Evolutionary conservation across 2,329 filamentous ascomycete species (phyloP).

Genomic region (Grosmannia huntii): DNA sequence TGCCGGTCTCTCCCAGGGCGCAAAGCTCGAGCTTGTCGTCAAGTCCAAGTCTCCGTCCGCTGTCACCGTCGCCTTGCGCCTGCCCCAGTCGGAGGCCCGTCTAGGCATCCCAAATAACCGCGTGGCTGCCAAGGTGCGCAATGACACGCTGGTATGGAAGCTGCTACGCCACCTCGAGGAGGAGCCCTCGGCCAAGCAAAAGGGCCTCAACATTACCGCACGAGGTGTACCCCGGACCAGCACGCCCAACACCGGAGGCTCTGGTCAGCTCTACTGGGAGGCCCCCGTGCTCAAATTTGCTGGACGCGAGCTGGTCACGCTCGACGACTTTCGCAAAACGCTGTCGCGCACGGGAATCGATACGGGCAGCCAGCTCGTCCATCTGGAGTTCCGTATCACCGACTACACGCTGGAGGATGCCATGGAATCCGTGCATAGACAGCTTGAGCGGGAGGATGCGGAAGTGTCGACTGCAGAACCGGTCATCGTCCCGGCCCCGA

Average conservation of each 20-base stretch:
- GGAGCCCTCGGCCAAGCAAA: constrained; percentile 46
- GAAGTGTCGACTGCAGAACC: constrained; percentile 21
- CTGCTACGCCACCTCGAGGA: constrained; percentile 84
- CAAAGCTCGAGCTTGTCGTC: constrained; percentile 84
- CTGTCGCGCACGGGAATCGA: constrained; percentile 79
- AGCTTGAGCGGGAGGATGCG: constrained; percentile 51
- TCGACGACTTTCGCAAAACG: constrained; percentile 79
- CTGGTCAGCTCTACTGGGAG: constrained; percentile 78
- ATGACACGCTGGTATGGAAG: constrained; percentile 79
- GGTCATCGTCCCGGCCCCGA: background rate
- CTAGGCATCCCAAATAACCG: constrained; percentile 48
- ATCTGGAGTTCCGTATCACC: constrained; percentile 64
- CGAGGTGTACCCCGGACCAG: constrained; percentile 56
- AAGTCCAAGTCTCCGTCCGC: constrained; percentile 74
- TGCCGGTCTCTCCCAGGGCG: constrained; percentile 69
- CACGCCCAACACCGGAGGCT: constrained; percentile 36
- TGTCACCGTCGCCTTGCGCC: constrained; percentile 78
- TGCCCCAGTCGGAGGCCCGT: constrained; percentile 58
- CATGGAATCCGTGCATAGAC: constrained; percentile 54
- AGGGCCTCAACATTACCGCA: constrained; percentile 67
- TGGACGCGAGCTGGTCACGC: constrained; percentile 63
- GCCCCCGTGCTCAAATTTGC: constrained; percentile 74
- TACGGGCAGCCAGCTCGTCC: constrained; percentile 66
- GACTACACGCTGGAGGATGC: constrained; percentile 73
- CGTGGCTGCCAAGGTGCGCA: constrained; percentile 74